Evolutionary conservation across 345 rosid genomes (phyloP).

Genomic region (Cochlearia excelsa): DNA sequence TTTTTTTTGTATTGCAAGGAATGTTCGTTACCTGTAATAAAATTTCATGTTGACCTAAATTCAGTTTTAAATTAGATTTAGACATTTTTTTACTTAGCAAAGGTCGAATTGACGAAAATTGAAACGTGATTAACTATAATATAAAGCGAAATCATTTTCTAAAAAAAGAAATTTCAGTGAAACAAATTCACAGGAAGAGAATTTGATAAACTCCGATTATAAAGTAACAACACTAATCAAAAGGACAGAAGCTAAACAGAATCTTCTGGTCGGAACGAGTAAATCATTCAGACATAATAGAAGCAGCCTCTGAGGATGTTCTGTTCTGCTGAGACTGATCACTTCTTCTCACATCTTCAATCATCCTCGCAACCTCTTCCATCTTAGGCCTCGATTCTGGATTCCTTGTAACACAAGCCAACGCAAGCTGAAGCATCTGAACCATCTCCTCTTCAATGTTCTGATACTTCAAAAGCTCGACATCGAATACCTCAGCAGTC

Average conservation of each 20-base stretch:
- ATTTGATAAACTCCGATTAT: conserved; percentile 13
- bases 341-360: conserved; percentile 55
- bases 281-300: conserved; percentile 42
- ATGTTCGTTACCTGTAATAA: background rate
- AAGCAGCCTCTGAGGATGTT: conserved; percentile 56
- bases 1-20: conserved; percentile 9
- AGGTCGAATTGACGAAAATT: no score
- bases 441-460: conserved; percentile 80
- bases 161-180: background rate
- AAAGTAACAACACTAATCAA: background rate
- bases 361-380: conserved; percentile 62
- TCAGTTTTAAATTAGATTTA: background rate
- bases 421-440: conserved; percentile 76
- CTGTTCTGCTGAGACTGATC: conserved; percentile 46
- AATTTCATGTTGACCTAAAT: background rate
- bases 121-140: background rate
- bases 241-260: background rate
- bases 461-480: conserved; percentile 61
- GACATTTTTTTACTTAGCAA: no score
- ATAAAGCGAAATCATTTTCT: background rate
- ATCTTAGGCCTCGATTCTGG: conserved; percentile 62
- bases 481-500: conserved; percentile 89
- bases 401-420: conserved; percentile 57
- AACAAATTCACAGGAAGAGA: conserved; percentile 13
- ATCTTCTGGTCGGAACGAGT: conserved; percentile 2